Percentiles rank a stretch among this genome's conserved stretches.
Evolutionary conservation across 2,329 filamentous ascomycete species (phyloP).

Genomic region (Dactylellina leptospora): DNA sequence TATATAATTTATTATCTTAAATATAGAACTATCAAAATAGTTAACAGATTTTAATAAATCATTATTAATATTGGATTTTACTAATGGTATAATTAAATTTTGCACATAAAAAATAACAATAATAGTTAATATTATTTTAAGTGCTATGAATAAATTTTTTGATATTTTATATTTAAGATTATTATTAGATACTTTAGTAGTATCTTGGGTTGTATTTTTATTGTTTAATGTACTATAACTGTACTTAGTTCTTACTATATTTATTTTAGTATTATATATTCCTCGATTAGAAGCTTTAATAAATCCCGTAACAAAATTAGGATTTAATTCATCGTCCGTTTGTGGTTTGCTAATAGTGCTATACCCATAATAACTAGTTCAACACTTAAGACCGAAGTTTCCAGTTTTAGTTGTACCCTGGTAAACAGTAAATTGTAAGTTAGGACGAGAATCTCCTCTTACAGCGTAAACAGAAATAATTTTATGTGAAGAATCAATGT

Average conservation of each 20-base stretch:
- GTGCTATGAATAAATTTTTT: conserved; percentile 28
- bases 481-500: conserved; percentile 22
- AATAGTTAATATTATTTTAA: conserved; percentile 28
- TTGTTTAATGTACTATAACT: conserved; percentile 17
- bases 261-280: conserved; percentile 19
- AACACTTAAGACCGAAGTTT: conserved; percentile 4
- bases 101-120: conserved; percentile 37
- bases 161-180: conserved; percentile 32
- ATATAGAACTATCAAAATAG: conserved; percentile 21
- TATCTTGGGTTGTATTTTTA: conserved; percentile 14
- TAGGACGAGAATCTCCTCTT: conserved; percentile 17
- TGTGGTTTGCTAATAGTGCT: conserved; percentile 6
- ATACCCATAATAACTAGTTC: conserved; percentile 13
- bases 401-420: conserved; percentile 12
- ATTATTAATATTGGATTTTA: conserved; percentile 17
- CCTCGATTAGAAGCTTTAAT: conserved; percentile 2
- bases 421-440: conserved; percentile 18
- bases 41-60: conserved; percentile 18
- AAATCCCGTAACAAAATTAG: background rate
- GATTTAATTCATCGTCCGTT: conserved; percentile 1
- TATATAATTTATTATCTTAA: conserved; percentile 35
- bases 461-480: conserved; percentile 4
- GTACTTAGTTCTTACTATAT: background rate
- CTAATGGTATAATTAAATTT: conserved; percentile 40
- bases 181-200: conserved; percentile 43